Conservation (phyloP, 176 grass and related monocot genomes). For the Thinopyrum elongatum region DNA sequence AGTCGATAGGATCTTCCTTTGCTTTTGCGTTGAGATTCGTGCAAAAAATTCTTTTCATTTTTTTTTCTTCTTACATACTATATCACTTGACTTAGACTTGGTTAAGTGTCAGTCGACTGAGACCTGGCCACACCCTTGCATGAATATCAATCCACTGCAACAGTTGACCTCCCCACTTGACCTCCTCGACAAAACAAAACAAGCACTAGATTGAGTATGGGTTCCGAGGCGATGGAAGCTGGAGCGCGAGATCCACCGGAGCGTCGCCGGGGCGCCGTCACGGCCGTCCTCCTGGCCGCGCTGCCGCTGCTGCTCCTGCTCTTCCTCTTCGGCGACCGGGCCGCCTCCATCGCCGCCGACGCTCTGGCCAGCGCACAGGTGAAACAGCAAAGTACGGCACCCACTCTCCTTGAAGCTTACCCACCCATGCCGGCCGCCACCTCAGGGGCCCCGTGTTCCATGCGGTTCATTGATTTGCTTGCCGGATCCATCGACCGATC, state of each 20-base stretch:
- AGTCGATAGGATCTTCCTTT: no score
- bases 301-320: conserved; percentile 14
- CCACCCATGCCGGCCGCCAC: background rate
- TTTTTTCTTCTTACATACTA: no score
- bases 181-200: background rate
- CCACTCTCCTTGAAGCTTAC: background rate
- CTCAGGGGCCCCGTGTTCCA: background rate
- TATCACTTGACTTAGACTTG: no score
- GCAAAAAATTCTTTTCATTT: no score
- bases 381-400: background rate
- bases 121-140: no score
- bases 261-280: background rate
- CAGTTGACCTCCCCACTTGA: conserved; percentile 28
- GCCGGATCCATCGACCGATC: background rate
- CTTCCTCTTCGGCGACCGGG: conserved; percentile 31
- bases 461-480: background rate
- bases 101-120: no score
- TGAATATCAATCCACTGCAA: background rate
- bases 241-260: background rate
- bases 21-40: no score
- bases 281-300: conserved; percentile 18
- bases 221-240: background rate
- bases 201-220: background rate
- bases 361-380: background rate
- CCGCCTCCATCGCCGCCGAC: conserved; percentile 23